These are phyloP conservation scores for Asterionellopsis glacialis DNA, from an alignment of 108 stramenopile species.

Conservation along the genomic window DNA sequence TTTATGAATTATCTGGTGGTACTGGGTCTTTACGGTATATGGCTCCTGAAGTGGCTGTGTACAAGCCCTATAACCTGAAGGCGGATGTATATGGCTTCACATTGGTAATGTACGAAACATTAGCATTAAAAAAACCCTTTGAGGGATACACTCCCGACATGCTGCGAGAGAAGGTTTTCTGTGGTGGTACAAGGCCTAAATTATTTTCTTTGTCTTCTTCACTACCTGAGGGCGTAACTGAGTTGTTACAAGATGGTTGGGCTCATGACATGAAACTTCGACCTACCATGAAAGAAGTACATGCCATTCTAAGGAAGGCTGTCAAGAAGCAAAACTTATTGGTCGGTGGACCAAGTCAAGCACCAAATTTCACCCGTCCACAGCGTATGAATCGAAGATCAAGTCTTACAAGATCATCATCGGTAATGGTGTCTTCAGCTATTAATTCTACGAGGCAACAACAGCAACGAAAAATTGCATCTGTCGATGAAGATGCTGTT, in stretches of 20 bases:
- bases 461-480: no score
- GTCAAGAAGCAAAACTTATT: no score
- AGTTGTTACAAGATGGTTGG: slow-evolving; percentile 10
- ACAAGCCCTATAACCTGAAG: slow-evolving; percentile 48
- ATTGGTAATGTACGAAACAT: slow-evolving; percentile 50
- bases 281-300: slow-evolving; percentile 13
- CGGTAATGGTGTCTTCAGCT: no score
- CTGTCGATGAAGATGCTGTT: no score
- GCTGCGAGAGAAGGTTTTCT: background rate
- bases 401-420: no score
- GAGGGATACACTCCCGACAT: slow-evolving; percentile 1
- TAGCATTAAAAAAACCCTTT: slow-evolving; percentile 45
- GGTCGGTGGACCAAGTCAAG: no score
- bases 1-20: slow-evolving; percentile 52
- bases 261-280: background rate
- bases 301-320: background rate
- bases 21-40: slow-evolving; percentile 65
- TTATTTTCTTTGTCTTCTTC: background rate
- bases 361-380: no score
- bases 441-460: no score
- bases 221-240: background rate
- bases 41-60: slow-evolving; percentile 62
- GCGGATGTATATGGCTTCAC: slow-evolving; percentile 64
- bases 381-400: no score
- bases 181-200: slow-evolving; percentile 5